A percentile compares a stretch with the other conserved stretches of the same genome.
phyloP scores from a whole-genome alignment of 306 rosid species.

The Cucurbita argyrosperma region DNA sequence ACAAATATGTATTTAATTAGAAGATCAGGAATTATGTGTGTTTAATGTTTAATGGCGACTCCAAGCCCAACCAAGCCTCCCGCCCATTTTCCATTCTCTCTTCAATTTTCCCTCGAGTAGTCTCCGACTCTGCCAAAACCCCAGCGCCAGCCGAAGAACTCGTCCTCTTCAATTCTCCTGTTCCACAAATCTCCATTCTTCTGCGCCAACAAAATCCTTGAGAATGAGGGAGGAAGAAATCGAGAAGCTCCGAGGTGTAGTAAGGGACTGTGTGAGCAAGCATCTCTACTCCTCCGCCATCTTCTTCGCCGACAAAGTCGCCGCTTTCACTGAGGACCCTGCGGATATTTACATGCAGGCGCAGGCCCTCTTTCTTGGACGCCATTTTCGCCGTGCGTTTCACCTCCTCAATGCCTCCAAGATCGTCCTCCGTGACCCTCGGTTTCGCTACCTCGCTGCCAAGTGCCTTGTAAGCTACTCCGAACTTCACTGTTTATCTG shows the following conservation, averaged over 20 bases:
- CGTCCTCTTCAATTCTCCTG: background rate
- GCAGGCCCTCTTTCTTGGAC: constrained; percentile 88
- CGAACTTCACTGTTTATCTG: background rate
- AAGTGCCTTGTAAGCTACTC: constrained; percentile 50
- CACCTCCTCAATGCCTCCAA: constrained; percentile 87
- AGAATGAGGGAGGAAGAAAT: constrained; percentile 73
- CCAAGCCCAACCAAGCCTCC: background rate
- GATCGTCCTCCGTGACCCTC: constrained; percentile 79
- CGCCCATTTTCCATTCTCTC: constrained; percentile 4
- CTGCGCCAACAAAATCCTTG: background rate
- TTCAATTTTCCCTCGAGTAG: background rate
- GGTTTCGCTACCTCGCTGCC: constrained; percentile 92
- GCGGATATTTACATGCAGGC: constrained; percentile 97
- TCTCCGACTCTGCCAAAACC: background rate
- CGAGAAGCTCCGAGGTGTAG: constrained; percentile 89
- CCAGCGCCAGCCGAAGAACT: background rate
- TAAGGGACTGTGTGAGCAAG: constrained; percentile 82
- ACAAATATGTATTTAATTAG: too few relatives aligned
- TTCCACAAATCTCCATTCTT: background rate
- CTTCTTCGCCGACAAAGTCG: constrained; percentile 90
- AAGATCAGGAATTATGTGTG: too few relatives aligned
- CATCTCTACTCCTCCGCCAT: constrained; percentile 89
- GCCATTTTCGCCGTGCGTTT: constrained; percentile 87
- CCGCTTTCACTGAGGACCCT: constrained; percentile 76
- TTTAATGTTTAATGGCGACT: too few relatives aligned